Evolutionary conservation across 192 early-diverging fungal species (phyloP), one percentile per base, ranked within the genome.

Genomic region (Diversispora eburnea): DNA sequence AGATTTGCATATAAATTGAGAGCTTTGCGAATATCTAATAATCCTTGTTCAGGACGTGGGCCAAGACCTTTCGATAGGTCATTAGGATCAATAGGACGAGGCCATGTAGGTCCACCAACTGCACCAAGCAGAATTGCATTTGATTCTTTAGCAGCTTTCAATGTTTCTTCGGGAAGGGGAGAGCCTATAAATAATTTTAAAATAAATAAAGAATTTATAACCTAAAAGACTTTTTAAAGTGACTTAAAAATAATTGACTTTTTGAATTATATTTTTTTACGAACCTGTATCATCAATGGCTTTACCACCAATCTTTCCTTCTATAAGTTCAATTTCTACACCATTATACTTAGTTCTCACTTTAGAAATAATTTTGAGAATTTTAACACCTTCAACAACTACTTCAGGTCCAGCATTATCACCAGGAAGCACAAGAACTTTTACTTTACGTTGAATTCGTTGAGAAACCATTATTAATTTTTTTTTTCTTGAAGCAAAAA

Each of bases 391-490:
- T 78, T 99, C 93, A 19, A 85, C 88, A 63, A 93, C 90, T 54
- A 98, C 92, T 78, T 99, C 97, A 43, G 97, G 97, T 46, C 97
- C 97, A 67, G 96, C 90, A 67, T 96, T 95, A 79, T 99, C 97
- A 70, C 96, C 96, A 73, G 92, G 89, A 62, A 96, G 85, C 54
- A 95, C 86, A 22, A 94, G 76, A 48, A 82, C 72, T 67, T 78
- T 79, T 45, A 76, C 63, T 64, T 79, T 73, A 22, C 59, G 42
- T 63, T 33, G 25, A 33, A 2, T 2, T 33, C 25, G 25, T 33
- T 33, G 25, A 33, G 25, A 33, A 33, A 2, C 25, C 25, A 33
- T 33, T 1, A 33, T 33, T 33, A 33, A 33, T 33, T 33, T n/a
- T n/a, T n/a, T 33, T 33, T 33, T 33, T 33, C 25, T 2, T 2